Conservation (phyloP, 2,329 filamentous ascomycete species). For the Colletotrichum trifolii region DNA sequence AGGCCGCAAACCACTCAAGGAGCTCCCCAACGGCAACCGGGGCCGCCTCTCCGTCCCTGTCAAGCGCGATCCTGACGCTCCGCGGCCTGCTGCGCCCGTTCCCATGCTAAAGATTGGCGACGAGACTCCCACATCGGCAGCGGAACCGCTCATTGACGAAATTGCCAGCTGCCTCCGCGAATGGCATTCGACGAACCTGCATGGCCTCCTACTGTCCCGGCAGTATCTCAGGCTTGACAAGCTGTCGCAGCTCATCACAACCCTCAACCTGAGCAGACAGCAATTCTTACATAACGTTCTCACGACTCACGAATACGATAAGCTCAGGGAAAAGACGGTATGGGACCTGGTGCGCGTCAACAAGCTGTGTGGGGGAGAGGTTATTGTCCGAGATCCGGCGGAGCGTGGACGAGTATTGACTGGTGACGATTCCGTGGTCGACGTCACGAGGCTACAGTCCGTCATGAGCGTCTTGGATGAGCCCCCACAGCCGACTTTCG, state of each 20-base stretch:
- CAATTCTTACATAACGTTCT: slow-evolving; percentile 95
- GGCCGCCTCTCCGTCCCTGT: slow-evolving; percentile 59
- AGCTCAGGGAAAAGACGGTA: slow-evolving; percentile 86
- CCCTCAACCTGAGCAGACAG: slow-evolving; percentile 85
- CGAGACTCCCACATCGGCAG: slow-evolving; percentile 88
- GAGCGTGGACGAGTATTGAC: slow-evolving; percentile 88
- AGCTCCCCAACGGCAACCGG: slow-evolving; percentile 52
- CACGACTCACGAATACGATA: slow-evolving; percentile 84
- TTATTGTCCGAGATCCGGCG: slow-evolving; percentile 91
- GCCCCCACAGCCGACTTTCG: slow-evolving; percentile 75
- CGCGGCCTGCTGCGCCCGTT: slow-evolving; percentile 89
- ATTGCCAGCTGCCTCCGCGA: slow-evolving; percentile 96
- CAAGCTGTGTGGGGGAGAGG: slow-evolving; percentile 91
- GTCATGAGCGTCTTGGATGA: slow-evolving; percentile 94
- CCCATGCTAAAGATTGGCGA: slow-evolving; percentile 98
- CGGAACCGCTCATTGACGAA: slow-evolving; percentile 95
- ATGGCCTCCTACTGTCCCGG: slow-evolving; percentile 86
- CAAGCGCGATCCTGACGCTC: slow-evolving; percentile 72
- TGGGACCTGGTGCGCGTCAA: slow-evolving; percentile 97
- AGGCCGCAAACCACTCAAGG: slow-evolving; percentile 41
- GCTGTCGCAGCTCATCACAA: slow-evolving; percentile 81
- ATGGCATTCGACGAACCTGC: slow-evolving; percentile 98
- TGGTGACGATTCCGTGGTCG: slow-evolving; percentile 91
- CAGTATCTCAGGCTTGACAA: slow-evolving; percentile 85
- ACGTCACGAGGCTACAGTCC: slow-evolving; percentile 90